phyloP scores from a whole-genome alignment of 148 eudicot genomes.

The Arbutus unedo region DNA sequence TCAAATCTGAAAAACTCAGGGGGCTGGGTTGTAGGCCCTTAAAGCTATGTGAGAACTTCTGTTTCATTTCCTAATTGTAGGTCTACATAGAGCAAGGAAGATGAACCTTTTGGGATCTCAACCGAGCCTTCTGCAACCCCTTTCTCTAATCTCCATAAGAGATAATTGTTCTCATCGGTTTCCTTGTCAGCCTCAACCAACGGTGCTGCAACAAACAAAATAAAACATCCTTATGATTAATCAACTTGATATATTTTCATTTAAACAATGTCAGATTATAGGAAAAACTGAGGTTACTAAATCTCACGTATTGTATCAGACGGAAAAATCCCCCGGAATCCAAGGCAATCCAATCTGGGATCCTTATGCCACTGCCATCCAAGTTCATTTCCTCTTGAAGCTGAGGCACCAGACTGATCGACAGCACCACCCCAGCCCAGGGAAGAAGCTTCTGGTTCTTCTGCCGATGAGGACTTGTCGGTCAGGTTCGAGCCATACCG shows the following conservation, averaged over 20 bases:
- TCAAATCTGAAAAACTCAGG: background rate
- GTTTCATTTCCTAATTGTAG: background rate
- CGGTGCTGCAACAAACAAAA: constrained; percentile 64
- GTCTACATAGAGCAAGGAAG: background rate
- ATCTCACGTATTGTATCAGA: constrained; percentile 63
- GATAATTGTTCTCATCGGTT: constrained; percentile 69
- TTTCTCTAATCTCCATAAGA: constrained; percentile 82
- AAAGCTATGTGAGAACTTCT: background rate
- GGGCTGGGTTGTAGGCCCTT: background rate
- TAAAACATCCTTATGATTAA: constrained; percentile 1
- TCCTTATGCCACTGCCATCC: constrained; percentile 93
- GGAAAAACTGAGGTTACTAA: background rate
- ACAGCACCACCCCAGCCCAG: constrained; percentile 75
- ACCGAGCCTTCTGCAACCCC: constrained; percentile 96
- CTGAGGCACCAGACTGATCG: constrained; percentile 57
- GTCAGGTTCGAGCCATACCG: constrained; percentile 54
- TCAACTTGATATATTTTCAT: background rate
- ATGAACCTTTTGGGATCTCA: constrained; percentile 88
- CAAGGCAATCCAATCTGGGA: constrained; percentile 83
- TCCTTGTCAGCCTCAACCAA: constrained; percentile 87
- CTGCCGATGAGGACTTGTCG: constrained; percentile 32
- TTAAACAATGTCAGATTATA: background rate
- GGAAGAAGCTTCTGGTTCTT: constrained; percentile 69
- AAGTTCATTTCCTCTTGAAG: constrained; percentile 48
- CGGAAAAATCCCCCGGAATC: constrained; percentile 93